phyloP scores from a whole-genome alignment of 768 basidiomycete genomes.

The Paxillus involutus region DNA sequence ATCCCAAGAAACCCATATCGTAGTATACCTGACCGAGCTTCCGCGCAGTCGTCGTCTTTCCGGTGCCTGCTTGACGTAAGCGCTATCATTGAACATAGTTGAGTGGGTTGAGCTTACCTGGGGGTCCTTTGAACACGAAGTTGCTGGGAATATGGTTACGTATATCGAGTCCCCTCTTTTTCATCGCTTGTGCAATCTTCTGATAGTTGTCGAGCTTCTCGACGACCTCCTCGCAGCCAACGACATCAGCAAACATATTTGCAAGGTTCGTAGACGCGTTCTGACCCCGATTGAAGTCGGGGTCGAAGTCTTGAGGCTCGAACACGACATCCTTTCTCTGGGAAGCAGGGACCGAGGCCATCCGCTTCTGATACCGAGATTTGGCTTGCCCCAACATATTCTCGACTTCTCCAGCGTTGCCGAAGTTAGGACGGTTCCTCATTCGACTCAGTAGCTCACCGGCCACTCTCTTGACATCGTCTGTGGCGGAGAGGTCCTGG shows the following conservation, averaged over 20 bases:
- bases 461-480: slow-evolving; percentile 55
- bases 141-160: slow-evolving; percentile 55
- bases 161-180: slow-evolving; percentile 41
- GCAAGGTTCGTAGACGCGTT: slow-evolving; percentile 52
- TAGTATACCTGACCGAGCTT: slow-evolving; percentile 66
- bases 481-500: slow-evolving; percentile 59
- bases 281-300: slow-evolving; percentile 51
- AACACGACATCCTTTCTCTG: slow-evolving; percentile 32
- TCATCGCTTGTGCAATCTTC: slow-evolving; percentile 45
- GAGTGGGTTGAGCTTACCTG: slow-evolving; percentile 39
- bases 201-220: slow-evolving; percentile 51
- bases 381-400: slow-evolving; percentile 60
- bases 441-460: slow-evolving; percentile 42
- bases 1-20: slow-evolving; percentile 60
- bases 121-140: slow-evolving; percentile 75
- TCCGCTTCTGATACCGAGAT: slow-evolving; percentile 42
- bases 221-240: slow-evolving; percentile 59
- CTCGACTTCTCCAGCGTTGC: slow-evolving; percentile 66
- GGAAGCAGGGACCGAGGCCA: slow-evolving; percentile 24
- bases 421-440: slow-evolving; percentile 57
- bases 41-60: slow-evolving; percentile 62
- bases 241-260: slow-evolving; percentile 61
- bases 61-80: slow-evolving; percentile 47
- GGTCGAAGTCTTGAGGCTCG: slow-evolving; percentile 60
- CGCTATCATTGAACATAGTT: not conserved